Evolutionary conservation across 176 grass and related monocot species (phyloP).

Genomic region (Calamus simplicifolius): DNA sequence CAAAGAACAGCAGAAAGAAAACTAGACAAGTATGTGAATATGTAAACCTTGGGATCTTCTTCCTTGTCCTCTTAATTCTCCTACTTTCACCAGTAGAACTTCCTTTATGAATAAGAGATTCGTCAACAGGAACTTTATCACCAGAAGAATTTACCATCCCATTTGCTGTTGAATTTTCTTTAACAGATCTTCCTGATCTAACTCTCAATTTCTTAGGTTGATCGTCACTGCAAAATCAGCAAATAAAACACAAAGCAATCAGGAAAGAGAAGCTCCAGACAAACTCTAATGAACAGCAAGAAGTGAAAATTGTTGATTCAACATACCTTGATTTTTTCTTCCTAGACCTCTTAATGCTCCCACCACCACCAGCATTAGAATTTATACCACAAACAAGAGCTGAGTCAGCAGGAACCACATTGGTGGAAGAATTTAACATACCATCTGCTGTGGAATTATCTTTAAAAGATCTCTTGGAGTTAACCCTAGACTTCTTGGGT

Average conservation of each 20-base stretch:
- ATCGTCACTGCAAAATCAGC: background rate
- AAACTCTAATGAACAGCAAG: background rate
- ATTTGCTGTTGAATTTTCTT: background rate
- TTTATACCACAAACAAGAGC: constrained; percentile 12
- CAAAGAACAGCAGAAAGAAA: no score
- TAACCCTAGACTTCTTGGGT: constrained; percentile 7
- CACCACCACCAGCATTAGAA: background rate
- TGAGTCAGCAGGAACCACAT: constrained; percentile 5
- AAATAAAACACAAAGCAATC: background rate
- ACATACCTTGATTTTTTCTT: constrained; percentile 9
- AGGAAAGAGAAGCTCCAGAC: background rate
- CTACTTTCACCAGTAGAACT: no score
- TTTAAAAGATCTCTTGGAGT: background rate
- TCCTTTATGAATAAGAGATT: background rate
- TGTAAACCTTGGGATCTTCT: no score
- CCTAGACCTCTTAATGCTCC: background rate
- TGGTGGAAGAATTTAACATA: constrained; percentile 10
- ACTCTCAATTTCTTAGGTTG: background rate
- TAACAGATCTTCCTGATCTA: background rate
- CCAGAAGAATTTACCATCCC: background rate
- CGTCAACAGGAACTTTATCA: background rate
- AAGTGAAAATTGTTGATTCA: background rate
- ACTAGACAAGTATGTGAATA: no score
- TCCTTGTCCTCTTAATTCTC: no score
- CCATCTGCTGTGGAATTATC: background rate